These are phyloP conservation scores for Auriculariales sp. DNA, from an alignment of 768 basidiomycete genomes.

Conservation along the genomic window DNA sequence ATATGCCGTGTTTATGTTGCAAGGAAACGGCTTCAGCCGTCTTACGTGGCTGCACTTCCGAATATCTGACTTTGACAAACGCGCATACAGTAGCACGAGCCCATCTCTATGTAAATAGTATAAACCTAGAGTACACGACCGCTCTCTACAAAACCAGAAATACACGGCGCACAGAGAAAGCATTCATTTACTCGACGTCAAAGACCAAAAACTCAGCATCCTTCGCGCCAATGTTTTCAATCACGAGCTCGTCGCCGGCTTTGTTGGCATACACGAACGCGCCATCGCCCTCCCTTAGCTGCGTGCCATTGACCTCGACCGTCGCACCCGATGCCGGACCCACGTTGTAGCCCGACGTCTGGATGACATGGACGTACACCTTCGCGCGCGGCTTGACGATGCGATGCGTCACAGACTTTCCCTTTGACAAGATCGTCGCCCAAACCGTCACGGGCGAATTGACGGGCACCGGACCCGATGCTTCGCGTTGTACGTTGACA, in stretches of 20 bases:
- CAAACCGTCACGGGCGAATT: conserved; percentile 54
- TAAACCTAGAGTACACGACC: no score
- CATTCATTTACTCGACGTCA: conserved; percentile 38
- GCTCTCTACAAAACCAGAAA: no score
- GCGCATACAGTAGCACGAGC: no score
- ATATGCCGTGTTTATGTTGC: no score
- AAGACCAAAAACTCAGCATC: conserved; percentile 72
- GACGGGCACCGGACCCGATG: conserved; percentile 64
- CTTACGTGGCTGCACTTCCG: no score
- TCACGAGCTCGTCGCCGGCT: conserved; percentile 23
- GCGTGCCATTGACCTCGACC: conserved; percentile 34
- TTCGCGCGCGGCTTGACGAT: conserved; percentile 23
- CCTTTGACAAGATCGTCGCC: conserved; percentile 53
- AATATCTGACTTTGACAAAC: no score
- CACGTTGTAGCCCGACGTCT: conserved; percentile 68
- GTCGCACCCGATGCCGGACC: conserved; percentile 38
- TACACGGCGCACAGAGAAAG: not conserved
- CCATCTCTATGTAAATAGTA: no score
- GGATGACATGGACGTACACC: conserved; percentile 80
- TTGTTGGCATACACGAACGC: conserved; percentile 46
- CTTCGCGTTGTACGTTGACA: conserved; percentile 46
- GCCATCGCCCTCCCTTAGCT: conserved; percentile 76
- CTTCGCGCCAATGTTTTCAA: conserved; percentile 45
- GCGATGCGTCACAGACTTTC: conserved; percentile 36
- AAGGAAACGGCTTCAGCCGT: no score